Conservation (phyloP, 305 asterid species). For the Rubia balearica region DNA sequence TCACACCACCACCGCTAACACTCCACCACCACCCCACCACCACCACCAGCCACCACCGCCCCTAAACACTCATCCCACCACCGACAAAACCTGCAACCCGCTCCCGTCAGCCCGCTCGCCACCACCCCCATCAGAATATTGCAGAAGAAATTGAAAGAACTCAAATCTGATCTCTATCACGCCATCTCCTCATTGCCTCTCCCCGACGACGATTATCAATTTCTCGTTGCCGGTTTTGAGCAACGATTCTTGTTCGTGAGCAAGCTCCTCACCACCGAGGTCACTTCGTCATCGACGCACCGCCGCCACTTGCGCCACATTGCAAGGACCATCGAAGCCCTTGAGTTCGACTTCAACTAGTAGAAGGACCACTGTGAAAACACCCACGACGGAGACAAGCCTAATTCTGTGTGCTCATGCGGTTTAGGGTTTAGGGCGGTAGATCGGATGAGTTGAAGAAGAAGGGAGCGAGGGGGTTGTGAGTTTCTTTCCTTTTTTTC, state of each 20-base stretch:
- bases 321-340: conserved; percentile 22
- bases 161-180: conserved; percentile 33
- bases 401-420: conserved; percentile 33
- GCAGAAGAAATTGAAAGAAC: conserved; percentile 53
- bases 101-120: too few relatives aligned
- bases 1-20: too few relatives aligned
- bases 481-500: too few relatives aligned
- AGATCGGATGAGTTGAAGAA: too few relatives aligned
- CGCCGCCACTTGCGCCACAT: conserved; percentile 27
- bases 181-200: conserved; percentile 23
- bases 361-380: conserved; percentile 24
- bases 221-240: conserved; percentile 23
- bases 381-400: background rate
- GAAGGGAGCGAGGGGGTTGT: too few relatives aligned
- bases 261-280: conserved; percentile 39
- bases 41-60: too few relatives aligned
- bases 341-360: conserved; percentile 26
- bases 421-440: conserved; percentile 4
- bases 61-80: too few relatives aligned
- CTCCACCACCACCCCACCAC: too few relatives aligned
- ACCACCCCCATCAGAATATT: conserved; percentile 10
- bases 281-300: conserved; percentile 21
- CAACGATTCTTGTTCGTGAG: conserved; percentile 37
- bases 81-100: too few relatives aligned
- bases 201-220: conserved; percentile 10